These are phyloP conservation scores for Eucalyptus cloeziana DNA, from an alignment of 345 rosid species.

Conservation along the genomic window DNA sequence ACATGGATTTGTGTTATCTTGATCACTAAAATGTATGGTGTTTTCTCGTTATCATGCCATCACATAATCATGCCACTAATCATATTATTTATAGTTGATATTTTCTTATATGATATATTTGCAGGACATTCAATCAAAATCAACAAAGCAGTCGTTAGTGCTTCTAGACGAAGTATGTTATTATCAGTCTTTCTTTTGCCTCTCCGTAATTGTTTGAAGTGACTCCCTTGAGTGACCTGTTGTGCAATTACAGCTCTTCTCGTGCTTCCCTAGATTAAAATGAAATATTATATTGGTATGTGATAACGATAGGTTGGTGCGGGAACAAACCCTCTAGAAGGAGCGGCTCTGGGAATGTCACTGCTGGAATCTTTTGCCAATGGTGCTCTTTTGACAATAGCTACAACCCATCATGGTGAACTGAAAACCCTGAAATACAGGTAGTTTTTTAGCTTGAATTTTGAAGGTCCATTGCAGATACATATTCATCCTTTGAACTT, in stretches of 20 bases:
- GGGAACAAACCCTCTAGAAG: conserved; percentile 97
- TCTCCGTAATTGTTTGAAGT: neutral
- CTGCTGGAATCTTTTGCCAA: conserved; percentile 78
- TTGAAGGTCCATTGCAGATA: neutral
- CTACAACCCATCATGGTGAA: conserved; percentile 92
- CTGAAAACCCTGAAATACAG: conserved; percentile 89
- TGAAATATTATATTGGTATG: neutral
- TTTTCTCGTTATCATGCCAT: neutral
- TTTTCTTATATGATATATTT: neutral
- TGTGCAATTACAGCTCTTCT: neutral
- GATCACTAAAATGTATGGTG: neutral
- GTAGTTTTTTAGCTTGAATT: conserved; percentile 3
- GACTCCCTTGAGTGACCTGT: neutral
- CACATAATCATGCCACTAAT: neutral
- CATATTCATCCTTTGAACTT: neutral
- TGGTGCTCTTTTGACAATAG: conserved; percentile 68
- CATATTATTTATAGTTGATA: neutral
- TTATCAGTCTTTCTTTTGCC: neutral
- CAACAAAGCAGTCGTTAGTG: conserved; percentile 73
- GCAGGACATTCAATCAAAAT: conserved; percentile 71
- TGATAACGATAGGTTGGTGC: conserved; percentile 61
- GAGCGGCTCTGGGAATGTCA: conserved; percentile 94
- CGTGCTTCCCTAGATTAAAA: neutral
- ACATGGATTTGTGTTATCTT: neutral
- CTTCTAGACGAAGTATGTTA: conserved; percentile 84